These are phyloP conservation scores for Ulmus americana DNA, from an alignment of 331 rosid genomes.

Conservation along the genomic window DNA sequence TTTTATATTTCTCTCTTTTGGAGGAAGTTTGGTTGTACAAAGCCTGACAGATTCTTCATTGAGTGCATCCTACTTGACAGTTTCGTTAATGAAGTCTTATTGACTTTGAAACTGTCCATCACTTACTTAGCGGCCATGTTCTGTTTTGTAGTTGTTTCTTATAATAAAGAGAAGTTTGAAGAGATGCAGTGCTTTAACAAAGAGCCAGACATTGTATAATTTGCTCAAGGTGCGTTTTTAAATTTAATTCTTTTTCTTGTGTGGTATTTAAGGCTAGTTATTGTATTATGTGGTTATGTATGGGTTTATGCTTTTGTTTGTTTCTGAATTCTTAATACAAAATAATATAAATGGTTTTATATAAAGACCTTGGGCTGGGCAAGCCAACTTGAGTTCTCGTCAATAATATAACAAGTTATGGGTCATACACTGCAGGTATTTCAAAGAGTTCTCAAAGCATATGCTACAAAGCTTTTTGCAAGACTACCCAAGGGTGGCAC, in stretches of 20 bases:
- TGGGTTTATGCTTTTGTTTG: background rate
- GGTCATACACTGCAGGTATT: constrained; percentile 47
- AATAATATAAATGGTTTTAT: background rate
- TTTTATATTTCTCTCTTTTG: background rate
- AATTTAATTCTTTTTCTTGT: constrained; percentile 9
- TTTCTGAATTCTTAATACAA: background rate
- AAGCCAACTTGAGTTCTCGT: background rate
- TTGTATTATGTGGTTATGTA: background rate
- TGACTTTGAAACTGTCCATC: background rate
- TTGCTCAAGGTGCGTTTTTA: constrained; percentile 70
- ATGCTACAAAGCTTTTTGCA: constrained; percentile 79
- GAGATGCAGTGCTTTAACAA: constrained; percentile 94
- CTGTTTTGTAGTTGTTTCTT: constrained; percentile 68
- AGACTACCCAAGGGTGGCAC: constrained; percentile 97
- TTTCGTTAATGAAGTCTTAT: background rate
- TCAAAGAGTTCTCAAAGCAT: constrained; percentile 89
- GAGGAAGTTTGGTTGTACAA: background rate
- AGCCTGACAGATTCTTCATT: background rate
- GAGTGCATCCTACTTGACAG: background rate
- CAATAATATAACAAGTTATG: background rate
- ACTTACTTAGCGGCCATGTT: constrained; percentile 21
- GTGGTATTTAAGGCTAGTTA: background rate
- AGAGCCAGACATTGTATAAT: constrained; percentile 87
- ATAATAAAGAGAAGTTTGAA: constrained; percentile 97
- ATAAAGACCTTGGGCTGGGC: background rate